Evolutionary conservation across 129 eudicot species (phyloP).

Genomic region (Chrysanthemum makinoi): DNA sequence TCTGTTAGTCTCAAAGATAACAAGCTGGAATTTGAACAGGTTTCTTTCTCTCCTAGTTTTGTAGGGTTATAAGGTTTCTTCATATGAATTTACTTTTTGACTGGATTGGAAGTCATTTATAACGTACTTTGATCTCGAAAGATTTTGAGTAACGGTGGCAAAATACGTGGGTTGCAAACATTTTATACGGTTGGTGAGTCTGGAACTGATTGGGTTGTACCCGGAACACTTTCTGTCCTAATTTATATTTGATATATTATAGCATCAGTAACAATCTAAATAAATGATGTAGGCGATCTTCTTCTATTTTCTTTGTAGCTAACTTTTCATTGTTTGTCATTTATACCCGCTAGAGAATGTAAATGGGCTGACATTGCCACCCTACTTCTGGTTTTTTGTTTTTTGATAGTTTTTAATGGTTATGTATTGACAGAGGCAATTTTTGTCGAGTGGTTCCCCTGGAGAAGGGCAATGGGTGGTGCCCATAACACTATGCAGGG

Average conservation of each 20-base stretch:
- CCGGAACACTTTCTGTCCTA: too few species aligned
- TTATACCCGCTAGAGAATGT: neutral
- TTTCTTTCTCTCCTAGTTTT: constrained; percentile 21
- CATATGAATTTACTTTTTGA: neutral
- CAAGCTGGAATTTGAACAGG: constrained; percentile 83
- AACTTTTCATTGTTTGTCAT: too few species aligned
- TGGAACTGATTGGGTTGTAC: too few species aligned
- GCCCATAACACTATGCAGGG: constrained; percentile 75
- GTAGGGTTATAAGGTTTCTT: neutral
- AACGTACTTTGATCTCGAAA: neutral
- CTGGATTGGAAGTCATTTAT: constrained; percentile 7
- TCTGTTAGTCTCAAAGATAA: constrained; percentile 63
- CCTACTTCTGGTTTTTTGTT: too few species aligned
- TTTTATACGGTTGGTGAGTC: neutral
- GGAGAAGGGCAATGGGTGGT: constrained; percentile 94
- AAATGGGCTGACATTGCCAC: neutral
- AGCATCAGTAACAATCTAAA: too few species aligned
- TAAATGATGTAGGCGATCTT: neutral
- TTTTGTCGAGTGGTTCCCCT: constrained; percentile 67
- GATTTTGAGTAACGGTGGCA: neutral
- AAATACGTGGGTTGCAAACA: neutral
- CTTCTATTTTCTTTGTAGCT: constrained; percentile 1
- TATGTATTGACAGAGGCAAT: constrained; percentile 60
- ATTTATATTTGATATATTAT: too few species aligned
- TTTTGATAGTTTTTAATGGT: neutral